Conservation (phyloP, 2,329 filamentous ascomycete species). For the Colletotrichum coccodes region DNA sequence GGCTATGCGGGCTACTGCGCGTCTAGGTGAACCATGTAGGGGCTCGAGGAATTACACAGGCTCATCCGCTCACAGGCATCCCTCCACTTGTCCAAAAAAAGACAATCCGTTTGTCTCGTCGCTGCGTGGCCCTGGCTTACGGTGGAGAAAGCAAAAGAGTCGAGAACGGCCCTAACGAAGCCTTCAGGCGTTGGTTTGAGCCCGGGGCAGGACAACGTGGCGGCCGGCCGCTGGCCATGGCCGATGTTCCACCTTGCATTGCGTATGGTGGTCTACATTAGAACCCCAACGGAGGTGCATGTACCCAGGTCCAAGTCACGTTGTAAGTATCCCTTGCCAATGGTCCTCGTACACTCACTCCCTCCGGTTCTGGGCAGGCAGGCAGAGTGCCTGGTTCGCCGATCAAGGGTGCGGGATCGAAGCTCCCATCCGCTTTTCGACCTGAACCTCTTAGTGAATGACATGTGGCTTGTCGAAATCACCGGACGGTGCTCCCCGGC, state of each 20-base stretch:
- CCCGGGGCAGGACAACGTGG: slow-evolving; percentile 33
- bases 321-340: background rate
- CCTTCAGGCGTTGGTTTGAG: slow-evolving; percentile 17
- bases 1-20: slow-evolving; percentile 7
- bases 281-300: slow-evolving; percentile 3
- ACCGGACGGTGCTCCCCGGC: slow-evolving; percentile 17
- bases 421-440: slow-evolving; percentile 1
- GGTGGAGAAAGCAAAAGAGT: slow-evolving; percentile 3
- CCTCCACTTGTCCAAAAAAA: slow-evolving; percentile 11
- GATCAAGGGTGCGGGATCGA: slow-evolving; percentile 18
- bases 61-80: slow-evolving; percentile 35
- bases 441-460: background rate
- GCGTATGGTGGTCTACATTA: slow-evolving; percentile 21
- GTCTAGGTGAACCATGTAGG: slow-evolving; percentile 4
- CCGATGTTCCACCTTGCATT: slow-evolving; percentile 32
- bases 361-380: background rate
- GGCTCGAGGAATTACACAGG: slow-evolving; percentile 36
- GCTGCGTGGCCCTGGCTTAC: slow-evolving; percentile 7
- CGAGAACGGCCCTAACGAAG: slow-evolving; percentile 9
- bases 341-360: slow-evolving; percentile 9
- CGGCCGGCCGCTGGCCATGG: slow-evolving; percentile 34
- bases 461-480: slow-evolving; percentile 8
- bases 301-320: background rate
- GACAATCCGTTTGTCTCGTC: slow-evolving; percentile 5
- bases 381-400: background rate